These are phyloP conservation scores for Oenanthe sinensis DNA, from an alignment of 129 eudicot species.

Conservation along the genomic window DNA sequence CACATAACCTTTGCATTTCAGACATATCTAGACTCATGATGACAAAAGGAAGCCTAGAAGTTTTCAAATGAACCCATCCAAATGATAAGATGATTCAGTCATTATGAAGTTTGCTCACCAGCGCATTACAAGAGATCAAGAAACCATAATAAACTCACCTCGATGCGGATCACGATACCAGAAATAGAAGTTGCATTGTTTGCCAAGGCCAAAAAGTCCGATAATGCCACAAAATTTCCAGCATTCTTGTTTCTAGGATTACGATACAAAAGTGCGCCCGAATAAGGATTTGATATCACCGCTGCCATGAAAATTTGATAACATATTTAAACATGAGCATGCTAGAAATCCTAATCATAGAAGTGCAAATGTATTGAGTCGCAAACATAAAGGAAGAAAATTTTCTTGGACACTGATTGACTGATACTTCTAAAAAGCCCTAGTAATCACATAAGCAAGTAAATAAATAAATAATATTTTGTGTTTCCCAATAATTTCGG, in stretches of 20 bases:
- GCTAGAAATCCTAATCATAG: not conserved
- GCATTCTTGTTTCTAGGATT: conserved; percentile 44
- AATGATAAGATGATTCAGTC: not conserved
- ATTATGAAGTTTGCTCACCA: not conserved
- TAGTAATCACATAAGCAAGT: not conserved
- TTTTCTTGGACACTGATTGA: not conserved
- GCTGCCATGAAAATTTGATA: conserved; percentile 41
- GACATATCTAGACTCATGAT: not conserved
- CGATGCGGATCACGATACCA: conserved; percentile 69
- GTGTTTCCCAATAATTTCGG: not conserved
- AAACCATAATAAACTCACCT: conserved; percentile 47
- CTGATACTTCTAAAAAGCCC: not conserved
- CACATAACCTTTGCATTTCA: not conserved
- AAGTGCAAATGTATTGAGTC: not conserved
- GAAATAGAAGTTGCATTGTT: conserved; percentile 62
- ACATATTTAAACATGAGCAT: not conserved
- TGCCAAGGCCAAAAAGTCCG: conserved; percentile 68
- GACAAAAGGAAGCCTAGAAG: not conserved
- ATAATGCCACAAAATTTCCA: conserved; percentile 44
- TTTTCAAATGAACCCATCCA: not conserved
- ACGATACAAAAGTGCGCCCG: conserved; percentile 26
- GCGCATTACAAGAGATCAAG: conserved; percentile 4
- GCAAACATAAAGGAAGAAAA: not conserved
- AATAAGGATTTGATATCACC: conserved; percentile 35
- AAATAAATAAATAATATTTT: not conserved